Evolutionary conservation across 169 alveolate genomes (phyloP).

Genomic region (Toxoplasma gondii): DNA sequence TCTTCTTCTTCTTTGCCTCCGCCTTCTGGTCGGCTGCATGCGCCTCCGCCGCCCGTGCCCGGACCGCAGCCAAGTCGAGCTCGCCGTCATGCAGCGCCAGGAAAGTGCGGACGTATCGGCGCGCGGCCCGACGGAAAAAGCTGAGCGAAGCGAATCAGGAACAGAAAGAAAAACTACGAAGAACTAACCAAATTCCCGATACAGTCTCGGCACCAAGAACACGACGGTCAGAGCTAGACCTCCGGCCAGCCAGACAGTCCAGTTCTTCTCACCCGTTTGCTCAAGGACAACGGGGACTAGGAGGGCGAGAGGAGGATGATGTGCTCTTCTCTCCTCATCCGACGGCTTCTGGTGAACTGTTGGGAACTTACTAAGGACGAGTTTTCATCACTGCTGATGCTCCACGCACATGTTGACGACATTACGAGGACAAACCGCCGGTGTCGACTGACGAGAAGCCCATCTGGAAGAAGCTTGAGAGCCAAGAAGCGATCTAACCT

Average conservation of each 20-base stretch:
- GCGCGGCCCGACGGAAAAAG: constrained; percentile 55
- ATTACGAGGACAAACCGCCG: too few relatives aligned
- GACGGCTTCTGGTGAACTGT: too few relatives aligned
- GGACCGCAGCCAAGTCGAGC: background rate
- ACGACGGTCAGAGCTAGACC: background rate
- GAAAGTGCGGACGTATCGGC: constrained; percentile 4
- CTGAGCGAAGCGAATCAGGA: constrained; percentile 12
- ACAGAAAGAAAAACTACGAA: background rate
- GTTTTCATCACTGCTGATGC: too few relatives aligned
- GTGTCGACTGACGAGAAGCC: too few relatives aligned
- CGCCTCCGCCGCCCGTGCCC: background rate
- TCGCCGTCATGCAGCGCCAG: constrained; percentile 47
- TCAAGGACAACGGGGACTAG: too few relatives aligned
- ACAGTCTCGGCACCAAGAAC: background rate
- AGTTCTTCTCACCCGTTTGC: background rate
- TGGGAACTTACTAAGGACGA: too few relatives aligned
- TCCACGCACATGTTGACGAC: too few relatives aligned
- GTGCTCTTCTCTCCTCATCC: too few relatives aligned
- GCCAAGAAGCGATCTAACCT: too few relatives aligned
- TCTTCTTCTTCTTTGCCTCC: constrained; percentile 3
- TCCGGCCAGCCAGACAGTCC: background rate
- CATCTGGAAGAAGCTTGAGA: too few relatives aligned
- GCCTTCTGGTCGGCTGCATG: background rate
- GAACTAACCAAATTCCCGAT: too few relatives aligned
- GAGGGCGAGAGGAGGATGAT: too few relatives aligned